Conservation (phyloP, 306 rosid genomes). For the Lathyrus aphaca region DNA sequence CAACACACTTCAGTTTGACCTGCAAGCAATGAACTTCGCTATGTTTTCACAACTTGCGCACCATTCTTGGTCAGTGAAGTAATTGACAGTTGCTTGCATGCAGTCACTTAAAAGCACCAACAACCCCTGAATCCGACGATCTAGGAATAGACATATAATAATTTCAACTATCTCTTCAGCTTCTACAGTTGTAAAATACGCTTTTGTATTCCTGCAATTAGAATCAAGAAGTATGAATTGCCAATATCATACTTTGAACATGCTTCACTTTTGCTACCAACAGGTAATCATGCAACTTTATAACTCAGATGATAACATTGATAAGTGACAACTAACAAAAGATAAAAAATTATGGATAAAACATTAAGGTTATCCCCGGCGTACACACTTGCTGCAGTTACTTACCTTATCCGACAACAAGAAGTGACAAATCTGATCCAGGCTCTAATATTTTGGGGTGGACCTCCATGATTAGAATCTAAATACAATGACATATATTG, state of each 20-base stretch:
- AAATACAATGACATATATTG: slow-evolving; percentile 28
- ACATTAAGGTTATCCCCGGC: slow-evolving; percentile 6
- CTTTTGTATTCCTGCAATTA: slow-evolving; percentile 60
- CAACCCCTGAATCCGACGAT: slow-evolving; percentile 80
- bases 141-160: slow-evolving; percentile 69
- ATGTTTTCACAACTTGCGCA: slow-evolving; percentile 66
- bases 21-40: slow-evolving; percentile 80
- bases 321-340: neutral
- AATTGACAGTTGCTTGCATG: slow-evolving; percentile 64
- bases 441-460: slow-evolving; percentile 76
- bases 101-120: slow-evolving; percentile 63
- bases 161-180: slow-evolving; percentile 78
- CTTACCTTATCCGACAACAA: slow-evolving; percentile 73
- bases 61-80: slow-evolving; percentile 83
- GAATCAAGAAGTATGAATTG: slow-evolving; percentile 28
- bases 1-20: slow-evolving; percentile 51
- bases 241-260: slow-evolving; percentile 21
- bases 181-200: slow-evolving; percentile 66
- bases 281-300: slow-evolving; percentile 23
- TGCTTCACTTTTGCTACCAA: slow-evolving; percentile 2
- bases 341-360: slow-evolving; percentile 19
- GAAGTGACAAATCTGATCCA: slow-evolving; percentile 70
- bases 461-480: slow-evolving; percentile 68
- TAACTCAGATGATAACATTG: slow-evolving; percentile 24
- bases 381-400: slow-evolving; percentile 9